Evolutionary conservation across 2,329 filamentous ascomycete genomes (phyloP).

Genomic region (Parastagonospora nodorum): DNA sequence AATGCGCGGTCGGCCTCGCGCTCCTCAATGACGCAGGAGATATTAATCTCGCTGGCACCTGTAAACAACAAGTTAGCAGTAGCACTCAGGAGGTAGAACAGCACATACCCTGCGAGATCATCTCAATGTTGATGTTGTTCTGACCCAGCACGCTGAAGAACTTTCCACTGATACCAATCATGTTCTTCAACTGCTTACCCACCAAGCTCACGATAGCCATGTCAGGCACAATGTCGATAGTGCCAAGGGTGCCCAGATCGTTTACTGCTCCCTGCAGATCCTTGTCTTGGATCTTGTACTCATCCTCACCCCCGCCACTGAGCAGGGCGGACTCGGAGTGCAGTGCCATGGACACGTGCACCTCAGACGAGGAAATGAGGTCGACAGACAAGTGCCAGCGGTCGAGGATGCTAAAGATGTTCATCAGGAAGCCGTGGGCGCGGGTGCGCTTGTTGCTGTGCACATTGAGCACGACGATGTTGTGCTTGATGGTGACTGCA

Average conservation of each 20-base stretch:
- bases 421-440: constrained; percentile 93
- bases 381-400: constrained; percentile 88
- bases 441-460: constrained; percentile 97
- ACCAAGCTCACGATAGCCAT: constrained; percentile 98
- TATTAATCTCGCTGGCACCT: constrained; percentile 99
- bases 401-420: constrained; percentile 90
- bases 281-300: constrained; percentile 54
- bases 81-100: neutral
- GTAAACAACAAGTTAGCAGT: neutral
- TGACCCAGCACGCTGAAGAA: constrained; percentile 97
- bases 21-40: constrained; percentile 95
- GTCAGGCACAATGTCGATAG: constrained; percentile 84
- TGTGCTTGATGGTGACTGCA: constrained; percentile 93
- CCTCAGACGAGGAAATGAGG: constrained; percentile 93
- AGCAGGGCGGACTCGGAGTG: constrained; percentile 72
- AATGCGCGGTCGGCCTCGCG: constrained; percentile 89
- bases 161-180: constrained; percentile 85
- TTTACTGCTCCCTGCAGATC: constrained; percentile 60
- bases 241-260: constrained; percentile 79
- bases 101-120: constrained; percentile 91
- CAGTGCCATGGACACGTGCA: constrained; percentile 96
- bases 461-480: constrained; percentile 96
- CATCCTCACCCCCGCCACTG: constrained; percentile 52
- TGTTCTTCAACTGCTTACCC: constrained; percentile 96
- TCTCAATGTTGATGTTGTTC: constrained; percentile 95